Conservation (phyloP, 306 rosid genomes). For the Aeschynomene evenia region DNA sequence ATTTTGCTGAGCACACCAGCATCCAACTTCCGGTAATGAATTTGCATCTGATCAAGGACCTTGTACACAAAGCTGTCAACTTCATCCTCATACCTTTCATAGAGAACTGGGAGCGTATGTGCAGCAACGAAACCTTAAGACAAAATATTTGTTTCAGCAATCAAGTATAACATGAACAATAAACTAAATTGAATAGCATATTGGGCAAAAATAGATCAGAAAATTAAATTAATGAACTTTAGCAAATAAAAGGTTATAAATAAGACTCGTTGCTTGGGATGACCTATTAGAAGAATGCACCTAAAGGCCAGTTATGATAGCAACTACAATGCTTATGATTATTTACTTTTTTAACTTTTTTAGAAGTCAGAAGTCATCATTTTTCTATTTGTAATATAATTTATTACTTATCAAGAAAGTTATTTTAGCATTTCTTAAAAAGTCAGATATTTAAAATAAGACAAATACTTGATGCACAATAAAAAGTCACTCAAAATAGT, state of each 20-base stretch:
- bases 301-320: too few species aligned
- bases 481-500: too few species aligned
- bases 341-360: too few species aligned
- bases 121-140: conserved; percentile 73
- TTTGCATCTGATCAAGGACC: conserved; percentile 51
- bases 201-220: background rate
- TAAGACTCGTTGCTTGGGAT: background rate
- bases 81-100: conserved; percentile 75
- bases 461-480: too few species aligned
- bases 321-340: too few species aligned
- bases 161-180: conserved; percentile 18
- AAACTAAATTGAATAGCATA: background rate
- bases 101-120: conserved; percentile 79
- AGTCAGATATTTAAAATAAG: too few species aligned
- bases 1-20: conserved; percentile 70
- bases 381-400: too few species aligned
- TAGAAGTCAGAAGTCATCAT: too few species aligned
- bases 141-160: conserved; percentile 17
- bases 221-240: background rate
- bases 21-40: conserved; percentile 56
- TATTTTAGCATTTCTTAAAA: too few species aligned
- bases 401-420: too few species aligned
- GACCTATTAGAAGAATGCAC: background rate
- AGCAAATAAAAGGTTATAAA: too few species aligned
- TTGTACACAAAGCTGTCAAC: conserved; percentile 59